Evolutionary conservation across 2,329 filamentous ascomycete species (phyloP), one percentile per base, ranked within the genome.

Genomic region (Sodiomyces alkalinus): DNA sequence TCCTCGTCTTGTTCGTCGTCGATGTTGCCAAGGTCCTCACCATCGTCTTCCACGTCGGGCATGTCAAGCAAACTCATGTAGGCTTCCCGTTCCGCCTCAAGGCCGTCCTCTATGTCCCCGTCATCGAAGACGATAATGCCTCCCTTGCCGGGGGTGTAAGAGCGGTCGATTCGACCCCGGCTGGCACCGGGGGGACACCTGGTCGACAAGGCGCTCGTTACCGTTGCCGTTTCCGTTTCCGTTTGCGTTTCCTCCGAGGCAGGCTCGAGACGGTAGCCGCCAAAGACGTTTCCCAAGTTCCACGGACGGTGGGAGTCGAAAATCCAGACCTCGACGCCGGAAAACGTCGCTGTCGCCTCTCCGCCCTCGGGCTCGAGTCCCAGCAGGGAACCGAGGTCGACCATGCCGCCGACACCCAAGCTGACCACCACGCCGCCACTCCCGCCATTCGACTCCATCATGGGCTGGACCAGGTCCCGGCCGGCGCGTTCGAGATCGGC

Each of bases 71-170:
- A 58, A n/a, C 78, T 77, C 38, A 80, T 69, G 46, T 92, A 96
- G 21, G 90, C 86, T 33, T 82, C 74, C 40, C 73, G 68, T 52
- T 96, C 85, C 1, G 58, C 58, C 9, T 52, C 54, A 19, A 98
- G 58, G 19, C 86, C 80, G 40, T 87, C 80, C 40, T 87, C 80
- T 28, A 98, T 86, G 49, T 98, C 90, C 2, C 87, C 90, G 46
- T 96, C 90, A 45, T 96, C 90, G 49, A 90, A 92, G 3, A 94
- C 85, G 35, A 98, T 71, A 22, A 98, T 80, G 0, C 90, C 90
- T 12, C 87, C 87, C 44, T 68, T 78, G 17, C 82, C 80, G 5
- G 80, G 73, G 38, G 70, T 75, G 48, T 92, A 94, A 1, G 64
- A 58, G 10, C 71, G 67, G 16, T 69, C 64, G 28, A 96, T 69